Evolutionary conservation across 257 asterid genomes (phyloP), one percentile per base, ranked within the genome.

Genomic region (Solanum piurae): DNA sequence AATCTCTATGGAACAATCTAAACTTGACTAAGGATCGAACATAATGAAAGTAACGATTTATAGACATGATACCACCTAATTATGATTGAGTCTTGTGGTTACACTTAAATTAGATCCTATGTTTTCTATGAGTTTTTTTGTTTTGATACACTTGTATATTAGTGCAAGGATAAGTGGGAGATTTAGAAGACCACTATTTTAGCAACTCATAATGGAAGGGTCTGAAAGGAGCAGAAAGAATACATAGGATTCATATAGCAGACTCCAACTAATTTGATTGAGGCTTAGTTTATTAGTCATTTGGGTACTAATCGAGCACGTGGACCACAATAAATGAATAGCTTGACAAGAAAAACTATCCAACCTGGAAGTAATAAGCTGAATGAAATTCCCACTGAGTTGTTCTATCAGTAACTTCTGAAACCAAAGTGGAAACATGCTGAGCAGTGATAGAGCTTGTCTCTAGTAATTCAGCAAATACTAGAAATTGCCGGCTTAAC

Each of bases 401-500:
- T 88, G 96, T 93, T 92, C 92, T 94, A 86, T 95, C 99, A 21
- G 94, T 88, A 89, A 94, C 90, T 46, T 89, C 94, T 34, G 95
- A 88, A 87, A 83, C 90, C 88, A 87, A 87, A 79, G 89, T 87
- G n/a, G 95, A 92, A 88, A 90, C 90, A 73, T 90, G 91, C 68
- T 89, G 90, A 87, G 82, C 86, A 89, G 88, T 91, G 86, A 89
- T 92, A 14, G 94, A 93, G 93, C 99, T 95, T 13, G 98, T 94
- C 90, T 97, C 99, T 92, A 97, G 89, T 62, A 97, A 92, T 89
- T 97, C 99, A 83, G 95, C 98, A 92, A 97, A 94, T 87, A 92
- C 98, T 89, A 97, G 89, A 89, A 91, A 94, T 87, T 97, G 99
- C 87, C 98, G 90, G 93, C 99, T 95, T 90, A 97, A 92, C 99